Percentiles rank a stretch among this genome's conserved stretches.
Evolutionary conservation across 139 green algal species (phyloP).

Genomic region (Marvania coccoides): DNA sequence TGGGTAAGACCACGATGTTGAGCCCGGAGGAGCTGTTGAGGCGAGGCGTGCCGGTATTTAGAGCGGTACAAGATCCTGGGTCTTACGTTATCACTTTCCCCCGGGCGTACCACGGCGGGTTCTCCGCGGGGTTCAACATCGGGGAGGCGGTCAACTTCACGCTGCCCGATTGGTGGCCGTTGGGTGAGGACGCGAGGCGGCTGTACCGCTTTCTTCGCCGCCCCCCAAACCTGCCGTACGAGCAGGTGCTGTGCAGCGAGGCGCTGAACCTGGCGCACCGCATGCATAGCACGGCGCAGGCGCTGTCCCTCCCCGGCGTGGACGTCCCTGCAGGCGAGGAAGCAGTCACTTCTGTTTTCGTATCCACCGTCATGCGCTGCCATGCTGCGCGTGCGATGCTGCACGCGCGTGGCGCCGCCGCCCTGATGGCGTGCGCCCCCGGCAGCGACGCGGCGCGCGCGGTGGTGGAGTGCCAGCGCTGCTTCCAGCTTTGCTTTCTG

Average conservation of each 20-base stretch:
- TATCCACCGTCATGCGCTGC: too few relatives aligned
- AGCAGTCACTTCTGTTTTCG: too few relatives aligned
- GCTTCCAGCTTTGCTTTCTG: conserved; percentile 1
- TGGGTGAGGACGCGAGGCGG: conserved; percentile 7
- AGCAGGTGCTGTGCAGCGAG: conserved; percentile 39
- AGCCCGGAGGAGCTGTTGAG: neutral
- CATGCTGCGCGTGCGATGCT: too few relatives aligned
- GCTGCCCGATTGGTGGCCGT: conserved; percentile 42
- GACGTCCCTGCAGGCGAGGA: too few relatives aligned
- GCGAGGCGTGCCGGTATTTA: conserved; percentile 53
- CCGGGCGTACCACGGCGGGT: conserved; percentile 75
- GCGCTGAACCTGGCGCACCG: neutral
- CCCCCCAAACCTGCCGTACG: conserved; percentile 31
- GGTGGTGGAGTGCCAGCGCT: conserved; percentile 1
- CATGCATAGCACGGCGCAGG: neutral
- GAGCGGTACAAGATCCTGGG: conserved; percentile 62
- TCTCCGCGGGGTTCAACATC: conserved; percentile 75
- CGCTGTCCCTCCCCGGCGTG: too few relatives aligned
- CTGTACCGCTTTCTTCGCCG: conserved; percentile 17
- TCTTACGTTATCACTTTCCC: conserved; percentile 88
- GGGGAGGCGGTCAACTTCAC: conserved; percentile 91
- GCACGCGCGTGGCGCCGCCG: neutral
- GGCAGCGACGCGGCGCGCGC: neutral
- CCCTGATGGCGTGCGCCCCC: neutral
- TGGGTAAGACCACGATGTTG: conserved; percentile 67